These are phyloP conservation scores for Starmerella stellata DNA, from an alignment of 805 yeast genomes.

Conservation along the genomic window DNA sequence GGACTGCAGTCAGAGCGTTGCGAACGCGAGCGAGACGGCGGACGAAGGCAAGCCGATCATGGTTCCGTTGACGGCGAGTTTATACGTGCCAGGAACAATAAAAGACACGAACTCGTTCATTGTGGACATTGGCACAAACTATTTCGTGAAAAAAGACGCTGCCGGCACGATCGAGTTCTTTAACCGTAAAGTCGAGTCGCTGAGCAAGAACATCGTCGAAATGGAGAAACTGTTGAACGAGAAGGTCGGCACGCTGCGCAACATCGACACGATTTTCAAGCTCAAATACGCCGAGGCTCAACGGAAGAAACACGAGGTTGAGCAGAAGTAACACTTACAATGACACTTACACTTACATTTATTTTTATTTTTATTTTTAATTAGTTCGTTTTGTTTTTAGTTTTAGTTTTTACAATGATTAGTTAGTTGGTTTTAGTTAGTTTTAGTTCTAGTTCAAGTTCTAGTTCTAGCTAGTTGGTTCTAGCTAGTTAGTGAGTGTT, in stretches of 20 bases:
- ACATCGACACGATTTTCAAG: conserved; percentile 31
- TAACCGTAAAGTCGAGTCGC: conserved; percentile 50
- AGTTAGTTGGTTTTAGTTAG: no score
- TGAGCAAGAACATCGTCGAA: conserved; percentile 54
- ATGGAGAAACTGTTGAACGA: conserved; percentile 58
- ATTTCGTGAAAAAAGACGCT: conserved; percentile 64
- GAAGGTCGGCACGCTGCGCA: conserved; percentile 46
- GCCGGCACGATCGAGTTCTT: conserved; percentile 55
- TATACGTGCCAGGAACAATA: conserved; percentile 75
- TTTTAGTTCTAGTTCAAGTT: no score
- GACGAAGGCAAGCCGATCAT: conserved; percentile 37
- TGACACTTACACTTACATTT: no score
- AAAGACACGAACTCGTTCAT: conserved; percentile 48
- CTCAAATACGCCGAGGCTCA: conserved; percentile 9
- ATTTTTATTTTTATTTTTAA: no score
- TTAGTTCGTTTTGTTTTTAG: not conserved
- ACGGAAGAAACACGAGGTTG: no score
- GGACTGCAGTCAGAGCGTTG: conserved; percentile 62
- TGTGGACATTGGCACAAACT: conserved; percentile 94
- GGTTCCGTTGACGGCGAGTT: conserved; percentile 74
- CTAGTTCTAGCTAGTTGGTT: no score
- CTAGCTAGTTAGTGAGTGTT: no score
- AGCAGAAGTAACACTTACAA: no score
- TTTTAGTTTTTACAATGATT: not conserved
- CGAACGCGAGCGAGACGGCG: conserved; percentile 29